Conservation (phyloP, 257 asterid genomes). For the Nicotiana otophora region DNA sequence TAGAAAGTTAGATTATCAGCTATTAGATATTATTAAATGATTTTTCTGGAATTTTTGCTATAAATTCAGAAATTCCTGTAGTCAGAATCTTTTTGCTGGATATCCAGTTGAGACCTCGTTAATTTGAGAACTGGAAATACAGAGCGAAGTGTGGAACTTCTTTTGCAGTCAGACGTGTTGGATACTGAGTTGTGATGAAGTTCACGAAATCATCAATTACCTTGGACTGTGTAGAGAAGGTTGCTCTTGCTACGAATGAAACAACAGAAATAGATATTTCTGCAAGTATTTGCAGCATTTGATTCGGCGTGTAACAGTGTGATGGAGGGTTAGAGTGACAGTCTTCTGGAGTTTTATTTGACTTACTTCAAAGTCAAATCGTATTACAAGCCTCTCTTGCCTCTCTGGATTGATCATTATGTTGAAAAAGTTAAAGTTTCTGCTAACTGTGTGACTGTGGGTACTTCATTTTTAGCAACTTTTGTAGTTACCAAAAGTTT, state of each 20-base stretch:
- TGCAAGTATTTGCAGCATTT: neutral
- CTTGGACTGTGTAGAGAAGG: neutral
- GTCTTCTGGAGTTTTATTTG: neutral
- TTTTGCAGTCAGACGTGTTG: neutral
- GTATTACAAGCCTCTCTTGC: neutral
- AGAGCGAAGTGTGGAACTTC: neutral
- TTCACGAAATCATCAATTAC: slow-evolving; percentile 7
- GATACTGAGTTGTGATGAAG: neutral
- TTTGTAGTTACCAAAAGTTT: neutral
- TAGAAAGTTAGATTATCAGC: neutral
- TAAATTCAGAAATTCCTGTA: neutral
- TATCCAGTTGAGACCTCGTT: neutral
- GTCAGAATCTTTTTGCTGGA: neutral
- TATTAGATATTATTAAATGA: neutral
- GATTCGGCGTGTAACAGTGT: neutral
- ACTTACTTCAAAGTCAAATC: neutral
- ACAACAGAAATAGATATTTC: neutral
- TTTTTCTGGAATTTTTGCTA: neutral
- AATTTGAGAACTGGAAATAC: neutral
- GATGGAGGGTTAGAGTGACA: neutral
- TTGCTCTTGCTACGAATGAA: neutral
- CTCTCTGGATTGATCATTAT: neutral
- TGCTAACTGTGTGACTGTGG: neutral
- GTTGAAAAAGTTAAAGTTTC: neutral
- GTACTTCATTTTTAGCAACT: neutral